Percentiles rank a stretch among this genome's conserved stretches.
Conservation (phyloP, 768 basidiomycete genomes). For the Suillus brevipes region DNA sequence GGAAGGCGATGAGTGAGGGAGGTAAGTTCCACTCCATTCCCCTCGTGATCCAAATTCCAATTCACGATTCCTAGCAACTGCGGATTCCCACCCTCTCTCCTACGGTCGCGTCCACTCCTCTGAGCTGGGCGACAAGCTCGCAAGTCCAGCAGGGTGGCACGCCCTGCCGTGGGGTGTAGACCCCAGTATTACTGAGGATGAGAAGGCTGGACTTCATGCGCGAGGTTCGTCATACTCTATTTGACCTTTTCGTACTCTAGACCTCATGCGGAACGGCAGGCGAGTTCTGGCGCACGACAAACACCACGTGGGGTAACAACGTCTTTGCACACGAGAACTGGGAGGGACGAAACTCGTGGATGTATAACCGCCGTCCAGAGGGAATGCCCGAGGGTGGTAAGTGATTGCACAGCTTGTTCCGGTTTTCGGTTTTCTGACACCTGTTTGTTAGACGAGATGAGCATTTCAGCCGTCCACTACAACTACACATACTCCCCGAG, state of each 20-base stretch:
- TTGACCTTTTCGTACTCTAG: slow-evolving; percentile 5
- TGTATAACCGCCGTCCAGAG: slow-evolving; percentile 79
- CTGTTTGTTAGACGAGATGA: slow-evolving; percentile 1
- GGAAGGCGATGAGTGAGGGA: slow-evolving; percentile 19
- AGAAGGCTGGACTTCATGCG: slow-evolving; percentile 6
- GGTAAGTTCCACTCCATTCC: slow-evolving; percentile 7
- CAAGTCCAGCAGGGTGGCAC: slow-evolving; percentile 94
- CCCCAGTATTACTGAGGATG: slow-evolving; percentile 40
- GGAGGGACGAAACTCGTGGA: slow-evolving; percentile 66
- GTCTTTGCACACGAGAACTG: slow-evolving; percentile 96
- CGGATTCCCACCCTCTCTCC: slow-evolving; percentile 10
- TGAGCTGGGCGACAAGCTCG: slow-evolving; percentile 73
- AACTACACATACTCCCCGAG: slow-evolving; percentile 77
- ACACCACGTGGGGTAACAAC: slow-evolving; percentile 88
- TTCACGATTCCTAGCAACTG: slow-evolving; percentile 13
- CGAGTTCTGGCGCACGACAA: slow-evolving; percentile 59
- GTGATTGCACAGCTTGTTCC: neutral
- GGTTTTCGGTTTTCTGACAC: neutral
- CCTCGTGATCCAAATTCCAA: neutral
- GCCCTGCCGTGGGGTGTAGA: slow-evolving; percentile 71
- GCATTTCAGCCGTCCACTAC: slow-evolving; percentile 39
- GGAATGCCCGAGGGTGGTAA: slow-evolving; percentile 25
- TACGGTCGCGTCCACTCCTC: slow-evolving; percentile 41
- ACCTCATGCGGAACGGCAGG: slow-evolving; percentile 22
- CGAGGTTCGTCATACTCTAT: neutral